Conservation (phyloP, 1,284 basidiomycete species). For the Trametes hirsuta region DNA sequence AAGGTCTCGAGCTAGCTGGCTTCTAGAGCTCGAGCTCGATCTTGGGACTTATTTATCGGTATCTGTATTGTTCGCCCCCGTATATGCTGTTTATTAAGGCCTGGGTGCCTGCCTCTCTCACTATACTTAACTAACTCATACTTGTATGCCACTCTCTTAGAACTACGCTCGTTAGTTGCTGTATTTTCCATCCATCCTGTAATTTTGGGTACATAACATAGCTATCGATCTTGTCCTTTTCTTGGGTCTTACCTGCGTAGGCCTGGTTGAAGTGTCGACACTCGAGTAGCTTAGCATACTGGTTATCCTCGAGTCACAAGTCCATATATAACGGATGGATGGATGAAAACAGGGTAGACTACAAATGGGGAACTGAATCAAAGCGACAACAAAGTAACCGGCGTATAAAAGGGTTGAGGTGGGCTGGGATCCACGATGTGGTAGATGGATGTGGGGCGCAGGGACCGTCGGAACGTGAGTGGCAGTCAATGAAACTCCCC, state of each 20-base stretch:
- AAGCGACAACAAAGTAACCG: constrained; percentile 3
- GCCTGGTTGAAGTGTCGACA: too few relatives aligned
- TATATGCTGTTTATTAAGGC: constrained; percentile 5
- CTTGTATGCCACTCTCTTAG: not conserved
- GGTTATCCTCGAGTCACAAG: constrained; percentile 13
- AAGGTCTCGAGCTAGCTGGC: constrained; percentile 61
- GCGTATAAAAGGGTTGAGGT: not conserved
- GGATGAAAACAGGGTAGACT: constrained; percentile 21
- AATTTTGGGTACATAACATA: constrained; percentile 3
- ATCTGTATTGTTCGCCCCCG: constrained; percentile 7
- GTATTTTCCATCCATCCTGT: constrained; percentile 6
- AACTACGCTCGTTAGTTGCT: constrained; percentile 6
- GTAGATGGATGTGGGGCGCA: not conserved
- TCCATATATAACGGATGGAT: constrained; percentile 26
- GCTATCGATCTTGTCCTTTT: constrained; percentile 3
- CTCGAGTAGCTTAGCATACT: too few relatives aligned
- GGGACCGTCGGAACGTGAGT: too few relatives aligned
- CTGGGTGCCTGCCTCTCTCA: constrained; percentile 14
- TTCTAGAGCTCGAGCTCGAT: constrained; percentile 42
- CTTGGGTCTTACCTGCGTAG: not conserved
- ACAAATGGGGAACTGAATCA: constrained; percentile 13
- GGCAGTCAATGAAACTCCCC: constrained; percentile 1
- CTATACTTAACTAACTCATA: not conserved
- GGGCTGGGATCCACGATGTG: not conserved
- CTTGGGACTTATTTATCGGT: constrained; percentile 18